phyloP scores from a whole-genome alignment of 257 asterid genomes.

The Fraxinus americana region DNA sequence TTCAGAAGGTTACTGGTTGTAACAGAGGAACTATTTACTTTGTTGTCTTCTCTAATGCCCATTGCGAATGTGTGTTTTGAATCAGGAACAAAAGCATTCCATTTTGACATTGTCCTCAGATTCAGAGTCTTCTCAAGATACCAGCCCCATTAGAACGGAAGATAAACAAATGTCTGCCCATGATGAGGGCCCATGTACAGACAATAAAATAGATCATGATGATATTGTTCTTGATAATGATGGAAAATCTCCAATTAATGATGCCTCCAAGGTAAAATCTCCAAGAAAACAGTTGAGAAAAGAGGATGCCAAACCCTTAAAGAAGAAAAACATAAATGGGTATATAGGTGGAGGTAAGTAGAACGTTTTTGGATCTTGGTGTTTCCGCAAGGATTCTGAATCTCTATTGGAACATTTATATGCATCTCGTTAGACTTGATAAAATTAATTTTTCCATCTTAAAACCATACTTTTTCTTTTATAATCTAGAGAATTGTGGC shows the following conservation, averaged over 20 bases:
- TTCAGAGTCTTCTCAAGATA: conserved; percentile 62
- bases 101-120: conserved; percentile 70
- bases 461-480: conserved; percentile 13
- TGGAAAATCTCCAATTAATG: conserved; percentile 32
- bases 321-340: conserved; percentile 27
- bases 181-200: conserved; percentile 25
- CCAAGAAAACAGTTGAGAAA: conserved; percentile 42
- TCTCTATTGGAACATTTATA: conserved; percentile 5
- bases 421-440: conserved; percentile 16
- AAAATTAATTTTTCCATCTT: conserved; percentile 17
- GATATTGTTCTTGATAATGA: conserved; percentile 34
- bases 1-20: neutral
- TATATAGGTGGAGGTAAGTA: conserved; percentile 44
- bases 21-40: neutral
- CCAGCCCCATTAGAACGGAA: conserved; percentile 34
- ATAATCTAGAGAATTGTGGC: conserved; percentile 48
- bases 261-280: conserved; percentile 41
- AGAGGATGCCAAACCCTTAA: conserved; percentile 35
- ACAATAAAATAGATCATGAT: conserved; percentile 32
- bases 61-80: conserved; percentile 29
- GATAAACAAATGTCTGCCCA: conserved; percentile 27
- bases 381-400: conserved; percentile 17
- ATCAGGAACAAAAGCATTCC: conserved; percentile 49
- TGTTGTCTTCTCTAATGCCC: conserved; percentile 15
- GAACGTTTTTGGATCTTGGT: conserved; percentile 20